These are phyloP conservation scores for Talaromyces funiculosus DNA, from an alignment of 2,329 filamentous ascomycete species.

Conservation along the genomic window DNA sequence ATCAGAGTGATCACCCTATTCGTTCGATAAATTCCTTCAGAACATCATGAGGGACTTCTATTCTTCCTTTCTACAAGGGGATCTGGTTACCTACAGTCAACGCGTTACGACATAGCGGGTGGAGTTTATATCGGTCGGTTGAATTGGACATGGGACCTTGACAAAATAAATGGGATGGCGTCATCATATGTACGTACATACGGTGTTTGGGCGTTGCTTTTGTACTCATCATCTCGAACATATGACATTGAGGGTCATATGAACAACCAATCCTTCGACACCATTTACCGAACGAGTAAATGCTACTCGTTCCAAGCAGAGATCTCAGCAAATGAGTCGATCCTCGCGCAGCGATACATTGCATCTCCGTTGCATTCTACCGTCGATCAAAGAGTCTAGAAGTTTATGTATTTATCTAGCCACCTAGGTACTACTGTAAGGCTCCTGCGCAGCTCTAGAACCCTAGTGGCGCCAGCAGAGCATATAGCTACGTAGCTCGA, in stretches of 20 bases:
- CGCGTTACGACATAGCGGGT: conserved; percentile 12
- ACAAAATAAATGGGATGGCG: neutral
- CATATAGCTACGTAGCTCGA: neutral
- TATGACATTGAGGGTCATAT: neutral
- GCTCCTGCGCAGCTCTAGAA: neutral
- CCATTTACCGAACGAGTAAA: neutral
- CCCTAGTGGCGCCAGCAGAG: neutral
- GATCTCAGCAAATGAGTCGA: neutral
- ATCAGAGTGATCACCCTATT: neutral
- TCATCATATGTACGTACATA: neutral
- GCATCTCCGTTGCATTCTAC: neutral
- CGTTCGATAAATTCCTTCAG: neutral
- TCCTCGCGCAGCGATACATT: neutral
- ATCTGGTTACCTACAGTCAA: neutral
- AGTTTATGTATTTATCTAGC: neutral
- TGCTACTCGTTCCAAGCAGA: neutral
- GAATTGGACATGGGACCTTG: neutral
- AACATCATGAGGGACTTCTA: no score
- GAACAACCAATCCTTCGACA: neutral
- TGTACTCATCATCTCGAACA: neutral
- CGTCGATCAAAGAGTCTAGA: neutral
- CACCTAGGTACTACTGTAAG: neutral
- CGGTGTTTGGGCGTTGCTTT: neutral
- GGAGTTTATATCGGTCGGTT: conserved; percentile 6
- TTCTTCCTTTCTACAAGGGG: neutral